Conservation (phyloP, 768 basidiomycete species). For the Fomitopsis serialis region DNA sequence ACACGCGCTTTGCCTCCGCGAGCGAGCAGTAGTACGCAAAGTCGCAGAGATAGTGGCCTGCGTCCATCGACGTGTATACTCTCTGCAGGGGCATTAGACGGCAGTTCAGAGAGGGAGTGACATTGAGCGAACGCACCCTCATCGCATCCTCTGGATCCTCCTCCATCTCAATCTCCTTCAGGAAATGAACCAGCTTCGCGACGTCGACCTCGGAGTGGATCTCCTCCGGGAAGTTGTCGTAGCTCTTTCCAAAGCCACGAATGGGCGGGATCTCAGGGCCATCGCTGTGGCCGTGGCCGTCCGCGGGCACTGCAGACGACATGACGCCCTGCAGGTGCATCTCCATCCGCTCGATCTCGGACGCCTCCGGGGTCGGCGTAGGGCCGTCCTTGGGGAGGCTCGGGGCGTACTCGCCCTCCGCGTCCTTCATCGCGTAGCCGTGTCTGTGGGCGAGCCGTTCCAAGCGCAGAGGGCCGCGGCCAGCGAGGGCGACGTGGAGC, state of each 20-base stretch:
- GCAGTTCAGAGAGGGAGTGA: not conserved
- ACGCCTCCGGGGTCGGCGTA: constrained; percentile 33
- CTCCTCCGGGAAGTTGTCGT: constrained; percentile 51
- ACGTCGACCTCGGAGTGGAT: constrained; percentile 58
- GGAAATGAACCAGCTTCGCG: constrained; percentile 47
- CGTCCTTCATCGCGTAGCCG: constrained; percentile 67
- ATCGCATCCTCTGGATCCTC: not conserved
- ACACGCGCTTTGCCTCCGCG: constrained; percentile 52
- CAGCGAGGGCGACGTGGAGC: constrained; percentile 66
- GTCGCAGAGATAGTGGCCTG: constrained; percentile 73
- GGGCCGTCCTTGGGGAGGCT: constrained; percentile 30
- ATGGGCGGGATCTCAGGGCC: constrained; percentile 14
- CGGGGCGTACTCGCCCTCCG: constrained; percentile 51
- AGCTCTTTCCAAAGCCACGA: constrained; percentile 33
- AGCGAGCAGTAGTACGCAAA: constrained; percentile 75
- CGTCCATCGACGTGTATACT: constrained; percentile 70
- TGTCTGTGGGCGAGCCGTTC: constrained; percentile 61
- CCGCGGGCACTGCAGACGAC: not conserved
- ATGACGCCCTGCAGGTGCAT: constrained; percentile 35
- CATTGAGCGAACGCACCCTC: not conserved
- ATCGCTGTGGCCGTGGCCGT: constrained; percentile 3
- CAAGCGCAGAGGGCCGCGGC: constrained; percentile 56
- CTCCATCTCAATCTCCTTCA: constrained; percentile 44
- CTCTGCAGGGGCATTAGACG: constrained; percentile 33
- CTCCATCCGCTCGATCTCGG: constrained; percentile 30